Conservation (phyloP, 2,329 filamentous ascomycete genomes). For the Aspergillus niger region DNA sequence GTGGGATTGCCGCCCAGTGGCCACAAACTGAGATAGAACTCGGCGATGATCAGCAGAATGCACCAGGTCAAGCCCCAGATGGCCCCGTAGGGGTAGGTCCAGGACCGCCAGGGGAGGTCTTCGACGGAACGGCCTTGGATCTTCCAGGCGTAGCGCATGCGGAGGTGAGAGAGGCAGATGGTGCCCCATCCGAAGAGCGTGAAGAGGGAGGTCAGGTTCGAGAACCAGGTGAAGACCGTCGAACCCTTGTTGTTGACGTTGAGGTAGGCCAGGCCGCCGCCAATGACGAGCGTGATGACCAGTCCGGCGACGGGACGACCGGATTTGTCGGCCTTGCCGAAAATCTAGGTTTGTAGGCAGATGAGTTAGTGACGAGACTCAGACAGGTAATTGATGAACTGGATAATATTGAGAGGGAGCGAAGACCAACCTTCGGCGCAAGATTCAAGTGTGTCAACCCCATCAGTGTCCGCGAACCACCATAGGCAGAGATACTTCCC, state of each 20-base stretch:
- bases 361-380: background rate
- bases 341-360: constrained; percentile 16
- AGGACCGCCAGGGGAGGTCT: constrained; percentile 48
- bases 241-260: constrained; percentile 47
- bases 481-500: constrained; percentile 49
- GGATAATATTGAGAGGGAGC: too few species aligned
- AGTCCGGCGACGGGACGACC: constrained; percentile 54
- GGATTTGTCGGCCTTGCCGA: constrained; percentile 35
- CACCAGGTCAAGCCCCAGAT: constrained; percentile 51
- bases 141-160: constrained; percentile 47
- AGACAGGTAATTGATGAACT: background rate
- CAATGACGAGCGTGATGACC: constrained; percentile 67
- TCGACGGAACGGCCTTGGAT: constrained; percentile 39
- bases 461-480: constrained; percentile 47
- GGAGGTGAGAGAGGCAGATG: constrained; percentile 48
- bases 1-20: constrained; percentile 39
- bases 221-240: constrained; percentile 52
- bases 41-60: constrained; percentile 48
- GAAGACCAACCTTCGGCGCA: constrained; percentile 38
- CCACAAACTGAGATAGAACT: constrained; percentile 53
- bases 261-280: constrained; percentile 55
- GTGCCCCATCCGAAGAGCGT: constrained; percentile 50
- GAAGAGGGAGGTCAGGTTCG: constrained; percentile 50
- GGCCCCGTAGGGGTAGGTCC: constrained; percentile 48
- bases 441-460: constrained; percentile 48